Conservation (phyloP, 169 alveolate species). For the Cystoisospora suis region DNA sequence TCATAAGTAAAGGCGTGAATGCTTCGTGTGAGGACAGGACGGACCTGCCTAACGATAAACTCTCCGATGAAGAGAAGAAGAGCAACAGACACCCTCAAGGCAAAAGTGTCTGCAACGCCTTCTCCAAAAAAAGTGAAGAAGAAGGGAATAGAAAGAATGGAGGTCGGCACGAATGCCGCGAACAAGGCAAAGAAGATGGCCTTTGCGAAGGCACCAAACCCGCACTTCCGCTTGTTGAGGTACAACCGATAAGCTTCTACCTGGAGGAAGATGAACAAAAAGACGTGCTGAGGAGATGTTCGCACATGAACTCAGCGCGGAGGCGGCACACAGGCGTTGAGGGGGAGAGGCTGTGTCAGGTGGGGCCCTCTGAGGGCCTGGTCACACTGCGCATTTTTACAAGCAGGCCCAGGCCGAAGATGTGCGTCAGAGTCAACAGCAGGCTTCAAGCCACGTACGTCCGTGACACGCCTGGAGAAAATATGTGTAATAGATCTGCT, state of each 20-base stretch:
- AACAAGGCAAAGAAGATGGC: background rate
- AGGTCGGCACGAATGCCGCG: background rate
- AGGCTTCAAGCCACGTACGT: background rate
- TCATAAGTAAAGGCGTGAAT: background rate
- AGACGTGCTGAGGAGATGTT: background rate
- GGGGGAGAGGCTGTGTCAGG: background rate
- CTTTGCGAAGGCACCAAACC: background rate
- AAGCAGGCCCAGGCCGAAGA: background rate
- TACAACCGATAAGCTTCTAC: background rate
- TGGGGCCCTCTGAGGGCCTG: background rate
- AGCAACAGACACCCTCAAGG: background rate
- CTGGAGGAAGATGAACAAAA: background rate
- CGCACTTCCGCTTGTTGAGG: background rate
- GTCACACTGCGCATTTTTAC: background rate
- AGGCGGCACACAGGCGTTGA: background rate
- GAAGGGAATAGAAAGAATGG: background rate
- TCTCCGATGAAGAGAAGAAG: background rate
- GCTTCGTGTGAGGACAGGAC: background rate
- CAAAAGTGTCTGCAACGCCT: background rate
- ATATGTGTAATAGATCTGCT: background rate
- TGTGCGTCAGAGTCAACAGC: background rate
- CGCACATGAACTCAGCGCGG: background rate
- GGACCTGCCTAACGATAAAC: constrained; percentile 1
- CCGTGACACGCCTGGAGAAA: background rate
- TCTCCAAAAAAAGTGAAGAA: background rate